Evolutionary conservation across 2,329 filamentous ascomycete species (phyloP).

Genomic region (Fusarium liriodendri): DNA sequence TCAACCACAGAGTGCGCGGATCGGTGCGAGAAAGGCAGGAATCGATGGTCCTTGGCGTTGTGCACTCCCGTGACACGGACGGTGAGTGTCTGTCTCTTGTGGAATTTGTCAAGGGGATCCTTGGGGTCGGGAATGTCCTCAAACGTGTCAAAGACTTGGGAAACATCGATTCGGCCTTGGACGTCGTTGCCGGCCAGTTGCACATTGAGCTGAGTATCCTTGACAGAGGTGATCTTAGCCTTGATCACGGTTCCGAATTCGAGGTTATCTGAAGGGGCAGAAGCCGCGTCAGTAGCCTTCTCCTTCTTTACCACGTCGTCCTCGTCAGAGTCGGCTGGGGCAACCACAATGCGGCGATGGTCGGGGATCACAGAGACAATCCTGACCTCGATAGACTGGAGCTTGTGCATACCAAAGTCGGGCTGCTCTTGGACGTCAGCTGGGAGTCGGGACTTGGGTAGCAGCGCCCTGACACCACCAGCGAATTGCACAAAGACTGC

Average conservation of each 20-base stretch:
- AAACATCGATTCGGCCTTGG: conserved; percentile 92
- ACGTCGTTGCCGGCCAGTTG: conserved; percentile 78
- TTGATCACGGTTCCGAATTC: conserved; percentile 78
- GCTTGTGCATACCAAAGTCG: conserved; percentile 82
- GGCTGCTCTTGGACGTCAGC: conserved; percentile 74
- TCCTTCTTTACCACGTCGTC: conserved; percentile 52
- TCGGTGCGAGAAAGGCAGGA: conserved; percentile 90
- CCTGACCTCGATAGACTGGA: conserved; percentile 79
- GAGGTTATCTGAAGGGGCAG: conserved; percentile 74
- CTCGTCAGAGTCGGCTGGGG: conserved; percentile 60
- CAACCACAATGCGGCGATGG: conserved; percentile 73
- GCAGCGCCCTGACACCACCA: conserved; percentile 78
- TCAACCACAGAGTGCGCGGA: conserved; percentile 86
- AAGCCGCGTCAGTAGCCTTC: conserved; percentile 46
- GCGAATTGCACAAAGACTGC: conserved; percentile 92
- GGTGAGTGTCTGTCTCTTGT: conserved; percentile 74
- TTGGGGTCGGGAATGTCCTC: conserved; percentile 88
- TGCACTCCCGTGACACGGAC: conserved; percentile 89
- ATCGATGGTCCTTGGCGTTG: conserved; percentile 89
- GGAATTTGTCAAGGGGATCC: conserved; percentile 79
- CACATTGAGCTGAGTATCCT: conserved; percentile 93
- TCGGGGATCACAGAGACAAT: conserved; percentile 79
- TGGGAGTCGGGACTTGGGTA: conserved; percentile 82
- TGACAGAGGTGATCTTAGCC: conserved; percentile 84
- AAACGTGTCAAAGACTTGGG: conserved; percentile 89